Evolutionary conservation across 75 land plant species (phyloP).

Genomic region (Pseudotsuga menziesii): DNA sequence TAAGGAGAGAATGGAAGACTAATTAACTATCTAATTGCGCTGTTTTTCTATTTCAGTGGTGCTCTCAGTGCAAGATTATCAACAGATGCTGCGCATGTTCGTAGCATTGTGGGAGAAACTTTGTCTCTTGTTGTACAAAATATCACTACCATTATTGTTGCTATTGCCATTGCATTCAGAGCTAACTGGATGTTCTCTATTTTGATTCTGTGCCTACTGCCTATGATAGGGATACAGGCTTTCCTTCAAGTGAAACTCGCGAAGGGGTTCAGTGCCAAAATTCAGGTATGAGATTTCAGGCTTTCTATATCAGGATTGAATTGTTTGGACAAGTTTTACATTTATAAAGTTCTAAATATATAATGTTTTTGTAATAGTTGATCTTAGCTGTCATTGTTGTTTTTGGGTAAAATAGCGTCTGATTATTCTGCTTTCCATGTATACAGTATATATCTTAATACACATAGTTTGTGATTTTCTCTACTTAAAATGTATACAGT

Average conservation of each 20-base stretch:
- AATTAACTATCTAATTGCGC: background rate
- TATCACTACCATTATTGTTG: conserved; percentile 50
- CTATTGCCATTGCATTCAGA: conserved; percentile 72
- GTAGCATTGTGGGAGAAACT: conserved; percentile 79
- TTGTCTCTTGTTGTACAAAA: conserved; percentile 64
- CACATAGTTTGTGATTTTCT: too few relatives aligned
- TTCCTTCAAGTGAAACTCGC: conserved; percentile 61
- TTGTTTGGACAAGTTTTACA: too few relatives aligned
- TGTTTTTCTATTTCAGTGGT: conserved; percentile 36
- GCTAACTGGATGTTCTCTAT: conserved; percentile 78
- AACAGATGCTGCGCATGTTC: conserved; percentile 79
- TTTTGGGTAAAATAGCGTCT: too few relatives aligned
- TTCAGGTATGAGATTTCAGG: conserved; percentile 47
- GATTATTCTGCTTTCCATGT: too few relatives aligned
- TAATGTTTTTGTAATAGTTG: too few relatives aligned
- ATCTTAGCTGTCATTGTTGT: too few relatives aligned
- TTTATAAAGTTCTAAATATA: too few relatives aligned
- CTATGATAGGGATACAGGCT: conserved; percentile 69
- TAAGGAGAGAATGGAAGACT: background rate
- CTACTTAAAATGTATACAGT: too few relatives aligned
- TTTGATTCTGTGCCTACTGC: conserved; percentile 58
- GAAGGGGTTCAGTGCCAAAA: conserved; percentile 81
- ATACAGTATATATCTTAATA: too few relatives aligned
- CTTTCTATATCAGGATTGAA: background rate
- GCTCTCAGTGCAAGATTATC: conserved; percentile 82